Percentiles rank a stretch among this genome's conserved stretches.
phyloP scores from a whole-genome alignment of 2,329 filamentous ascomycete species.

The Cladophialophora exuberans region DNA sequence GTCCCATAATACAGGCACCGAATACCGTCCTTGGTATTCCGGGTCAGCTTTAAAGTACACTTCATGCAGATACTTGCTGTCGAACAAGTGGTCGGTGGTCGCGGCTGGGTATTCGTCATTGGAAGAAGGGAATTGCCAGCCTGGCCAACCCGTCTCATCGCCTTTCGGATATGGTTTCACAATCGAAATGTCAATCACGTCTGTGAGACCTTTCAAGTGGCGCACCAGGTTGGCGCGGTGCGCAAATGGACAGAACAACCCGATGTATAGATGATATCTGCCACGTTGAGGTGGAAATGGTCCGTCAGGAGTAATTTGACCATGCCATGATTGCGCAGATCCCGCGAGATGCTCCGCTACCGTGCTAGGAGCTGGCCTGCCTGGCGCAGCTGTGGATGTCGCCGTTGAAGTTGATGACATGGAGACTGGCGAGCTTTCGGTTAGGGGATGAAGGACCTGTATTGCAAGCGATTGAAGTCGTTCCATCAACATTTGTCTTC shows the following conservation, averaged over 20 bases:
- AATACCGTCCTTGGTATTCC: slow-evolving; percentile 64
- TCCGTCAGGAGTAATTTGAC: slow-evolving; percentile 50
- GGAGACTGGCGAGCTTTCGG: neutral
- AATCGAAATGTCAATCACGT: slow-evolving; percentile 57
- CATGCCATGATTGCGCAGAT: slow-evolving; percentile 49
- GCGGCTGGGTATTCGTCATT: slow-evolving; percentile 60
- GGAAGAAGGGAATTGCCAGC: slow-evolving; percentile 61
- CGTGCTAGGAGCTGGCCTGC: slow-evolving; percentile 24
- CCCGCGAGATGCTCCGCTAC: slow-evolving; percentile 30
- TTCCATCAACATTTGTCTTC: neutral
- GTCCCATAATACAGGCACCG: slow-evolving; percentile 66
- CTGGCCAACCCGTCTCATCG: slow-evolving; percentile 64
- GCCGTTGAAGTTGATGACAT: neutral
- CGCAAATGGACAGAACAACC: slow-evolving; percentile 68
- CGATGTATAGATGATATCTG: slow-evolving; percentile 61
- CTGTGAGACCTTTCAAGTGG: slow-evolving; percentile 60
- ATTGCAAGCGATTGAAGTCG: neutral
- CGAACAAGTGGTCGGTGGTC: slow-evolving; percentile 63
- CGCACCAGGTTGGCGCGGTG: slow-evolving; percentile 63
- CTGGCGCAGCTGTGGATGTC: slow-evolving; percentile 7
- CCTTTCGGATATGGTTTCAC: slow-evolving; percentile 70
- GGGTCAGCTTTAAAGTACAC: slow-evolving; percentile 65
- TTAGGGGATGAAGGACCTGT: neutral
- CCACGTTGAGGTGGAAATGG: slow-evolving; percentile 55
- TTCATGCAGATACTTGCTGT: slow-evolving; percentile 62